Base-by-base conservation (phyloP, 2,329 filamentous ascomycete species). In the Phoma sp. region DNA sequence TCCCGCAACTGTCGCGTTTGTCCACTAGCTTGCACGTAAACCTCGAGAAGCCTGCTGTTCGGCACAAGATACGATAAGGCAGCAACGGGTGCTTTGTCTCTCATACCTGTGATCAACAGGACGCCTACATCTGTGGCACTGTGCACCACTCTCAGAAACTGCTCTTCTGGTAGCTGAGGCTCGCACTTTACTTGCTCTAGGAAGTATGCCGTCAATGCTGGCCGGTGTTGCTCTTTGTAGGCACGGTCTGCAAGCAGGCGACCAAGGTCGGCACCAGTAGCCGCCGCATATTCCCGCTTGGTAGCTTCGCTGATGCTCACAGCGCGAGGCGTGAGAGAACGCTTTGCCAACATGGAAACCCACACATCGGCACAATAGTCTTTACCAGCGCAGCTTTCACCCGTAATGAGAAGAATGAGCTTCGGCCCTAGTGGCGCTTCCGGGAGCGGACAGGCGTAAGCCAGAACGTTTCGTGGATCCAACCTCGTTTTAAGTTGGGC, bases 211-310 rank as follows among this genome's bases (percentile, higher is more conserved):
- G 80, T 83, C 71, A 88, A 68, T 0, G 75, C 75, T 63, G 74
- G 49, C 29, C 85, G 80, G 59, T 88, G 84, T 52, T 83, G 62
- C 71, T 88, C 85, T 65, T 88, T 88, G 72, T 87, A 89, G 21
- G 56, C 72, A 51, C 85, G 84, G 56, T 88, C 80, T 0, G 26
- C 11, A 30, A 85, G 73, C 38, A 88, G 72, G 29, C 77, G 78
- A 11, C 69, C 40, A 0, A 82, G 18, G 53, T 87, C 76, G 14
- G 81, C 79, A 32, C 80, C 80, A 1, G 72, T 80, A 33, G 73
- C 75, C 2, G 62, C 69, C 1, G 84, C 84, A 43, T 87, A 88
- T 67, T 83, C 79, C 29, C 69, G 71, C 74, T 87, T 87, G 14
- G 73, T 81, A 1, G 47, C 73, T 64, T 86, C 78, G 68, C 85